These are phyloP conservation scores for Macrophomina pseudophaseolina DNA, from an alignment of 2,329 filamentous ascomycete genomes.

Conservation along the genomic window DNA sequence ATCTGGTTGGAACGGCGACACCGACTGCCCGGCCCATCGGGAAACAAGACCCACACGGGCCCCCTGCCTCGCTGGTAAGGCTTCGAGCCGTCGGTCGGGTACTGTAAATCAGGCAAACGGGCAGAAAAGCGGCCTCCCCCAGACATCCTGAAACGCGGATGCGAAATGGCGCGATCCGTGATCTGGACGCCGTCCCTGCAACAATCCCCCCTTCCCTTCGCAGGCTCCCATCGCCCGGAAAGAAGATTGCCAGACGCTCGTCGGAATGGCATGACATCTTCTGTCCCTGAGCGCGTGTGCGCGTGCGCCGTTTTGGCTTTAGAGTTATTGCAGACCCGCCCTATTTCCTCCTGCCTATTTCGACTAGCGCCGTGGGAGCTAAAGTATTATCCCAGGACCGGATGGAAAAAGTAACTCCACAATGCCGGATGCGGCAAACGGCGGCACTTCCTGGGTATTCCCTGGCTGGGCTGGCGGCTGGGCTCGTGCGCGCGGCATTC, in stretches of 20 bases:
- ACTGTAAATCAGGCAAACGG: background rate
- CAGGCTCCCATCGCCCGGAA: background rate
- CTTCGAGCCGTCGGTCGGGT: background rate
- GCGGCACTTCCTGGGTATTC: no score
- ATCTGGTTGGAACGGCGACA: background rate
- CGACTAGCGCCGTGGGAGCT: slow-evolving; percentile 5
- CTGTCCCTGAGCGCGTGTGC: background rate
- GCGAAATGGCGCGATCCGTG: slow-evolving; percentile 6
- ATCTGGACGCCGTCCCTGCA: background rate
- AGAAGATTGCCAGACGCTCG: background rate
- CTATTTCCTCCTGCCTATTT: background rate
- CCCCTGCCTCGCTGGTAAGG: background rate
- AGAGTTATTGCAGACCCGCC: background rate
- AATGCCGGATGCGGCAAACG: background rate
- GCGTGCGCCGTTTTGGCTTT: background rate
- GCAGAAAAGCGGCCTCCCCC: background rate
- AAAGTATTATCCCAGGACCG: background rate
- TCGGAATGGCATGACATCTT: no score
- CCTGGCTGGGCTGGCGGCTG: background rate
- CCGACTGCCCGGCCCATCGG: background rate
- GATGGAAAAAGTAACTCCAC: background rate
- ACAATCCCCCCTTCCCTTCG: background rate
- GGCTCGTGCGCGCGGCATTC: no score
- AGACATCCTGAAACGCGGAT: background rate
- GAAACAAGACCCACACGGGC: background rate